Evolutionary conservation across 129 eudicot genomes (phyloP).

Genomic region (Flaveria trinervia): DNA sequence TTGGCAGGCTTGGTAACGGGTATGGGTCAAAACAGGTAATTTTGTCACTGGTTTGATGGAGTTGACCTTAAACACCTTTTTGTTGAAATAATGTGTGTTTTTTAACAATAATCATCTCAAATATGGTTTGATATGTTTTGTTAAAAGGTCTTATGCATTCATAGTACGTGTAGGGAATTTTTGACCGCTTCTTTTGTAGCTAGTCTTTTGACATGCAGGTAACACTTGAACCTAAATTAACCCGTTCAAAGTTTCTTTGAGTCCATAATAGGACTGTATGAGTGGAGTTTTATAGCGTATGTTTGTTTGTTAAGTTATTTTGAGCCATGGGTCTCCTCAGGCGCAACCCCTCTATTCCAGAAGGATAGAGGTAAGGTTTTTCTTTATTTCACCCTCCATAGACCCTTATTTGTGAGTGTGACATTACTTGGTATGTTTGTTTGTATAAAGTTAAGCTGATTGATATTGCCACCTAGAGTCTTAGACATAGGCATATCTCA

Average conservation of each 20-base stretch:
- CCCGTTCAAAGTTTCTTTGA: not conserved
- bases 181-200: not conserved
- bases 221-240: not conserved
- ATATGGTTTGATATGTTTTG: not conserved
- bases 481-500: no score
- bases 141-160: not conserved
- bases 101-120: not conserved
- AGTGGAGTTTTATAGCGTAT: not conserved
- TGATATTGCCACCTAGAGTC: no score
- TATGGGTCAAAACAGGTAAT: conserved; percentile 1
- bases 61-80: not conserved
- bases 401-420: no score
- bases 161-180: not conserved
- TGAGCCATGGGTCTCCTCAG: not conserved
- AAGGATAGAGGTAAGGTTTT: no score
- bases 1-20: not conserved
- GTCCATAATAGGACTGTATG: no score
- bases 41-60: not conserved
- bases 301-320: not conserved
- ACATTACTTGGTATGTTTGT: no score
- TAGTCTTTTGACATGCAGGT: not conserved
- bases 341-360: no score
- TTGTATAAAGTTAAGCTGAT: no score
- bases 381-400: no score
- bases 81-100: not conserved